Conservation (phyloP, 352 stramenopile species). For the Phytophthora vignae region DNA sequence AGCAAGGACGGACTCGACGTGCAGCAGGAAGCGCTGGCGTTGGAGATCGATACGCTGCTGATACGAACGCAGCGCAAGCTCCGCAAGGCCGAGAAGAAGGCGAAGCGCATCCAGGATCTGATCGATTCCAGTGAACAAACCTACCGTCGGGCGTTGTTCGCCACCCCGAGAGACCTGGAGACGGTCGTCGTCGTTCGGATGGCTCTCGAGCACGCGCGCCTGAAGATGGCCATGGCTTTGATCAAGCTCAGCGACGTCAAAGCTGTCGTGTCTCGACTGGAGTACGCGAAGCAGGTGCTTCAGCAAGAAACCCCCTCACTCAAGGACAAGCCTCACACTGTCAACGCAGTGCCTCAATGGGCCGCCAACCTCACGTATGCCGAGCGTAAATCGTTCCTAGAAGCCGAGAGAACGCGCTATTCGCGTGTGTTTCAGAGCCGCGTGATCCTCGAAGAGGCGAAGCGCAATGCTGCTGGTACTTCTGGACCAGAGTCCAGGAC, state of each 20-base stretch:
- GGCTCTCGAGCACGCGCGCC: constrained; percentile 39
- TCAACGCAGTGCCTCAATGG: not conserved
- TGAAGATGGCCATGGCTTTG: constrained; percentile 43
- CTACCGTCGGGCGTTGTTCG: constrained; percentile 44
- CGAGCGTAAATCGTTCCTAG: constrained; percentile 23
- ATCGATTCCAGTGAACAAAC: constrained; percentile 34
- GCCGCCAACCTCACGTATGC: constrained; percentile 17
- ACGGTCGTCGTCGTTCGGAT: constrained; percentile 46
- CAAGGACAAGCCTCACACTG: not conserved
- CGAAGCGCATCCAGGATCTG: constrained; percentile 38
- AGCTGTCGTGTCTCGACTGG: constrained; percentile 21
- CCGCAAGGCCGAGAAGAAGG: constrained; percentile 66
- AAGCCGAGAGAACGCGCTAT: constrained; percentile 27
- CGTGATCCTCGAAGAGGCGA: constrained; percentile 21
- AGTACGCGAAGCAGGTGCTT: constrained; percentile 27
- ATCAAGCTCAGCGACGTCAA: constrained; percentile 51
- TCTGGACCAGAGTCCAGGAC: not conserved
- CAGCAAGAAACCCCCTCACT: not conserved
- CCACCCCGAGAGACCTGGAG: constrained; percentile 12
- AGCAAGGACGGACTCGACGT: not conserved
- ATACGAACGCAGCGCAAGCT: constrained; percentile 54
- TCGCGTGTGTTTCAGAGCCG: constrained; percentile 30
- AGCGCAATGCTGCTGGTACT: not conserved
- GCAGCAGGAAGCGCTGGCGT: constrained; percentile 11
- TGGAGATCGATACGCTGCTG: constrained; percentile 20